A percentile compares a stretch with the other conserved stretches of the same genome.
These are phyloP conservation scores for Alloascoidea africana DNA, from an alignment of 805 yeast species.

Conservation along the genomic window DNA sequence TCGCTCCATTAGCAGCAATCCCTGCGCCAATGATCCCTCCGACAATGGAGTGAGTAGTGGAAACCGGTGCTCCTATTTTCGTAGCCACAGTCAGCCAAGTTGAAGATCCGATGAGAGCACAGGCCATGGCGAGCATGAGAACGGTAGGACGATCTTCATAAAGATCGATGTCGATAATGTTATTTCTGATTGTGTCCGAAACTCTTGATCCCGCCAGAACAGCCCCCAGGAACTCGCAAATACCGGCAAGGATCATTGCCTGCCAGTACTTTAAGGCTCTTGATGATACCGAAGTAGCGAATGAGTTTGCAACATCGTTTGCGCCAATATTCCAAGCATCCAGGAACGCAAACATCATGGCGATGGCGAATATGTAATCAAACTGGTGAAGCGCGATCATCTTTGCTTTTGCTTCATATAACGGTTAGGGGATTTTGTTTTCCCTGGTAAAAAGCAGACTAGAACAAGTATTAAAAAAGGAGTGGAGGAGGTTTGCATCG, in stretches of 20 bases:
- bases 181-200: conserved; percentile 53
- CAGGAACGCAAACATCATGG: conserved; percentile 55
- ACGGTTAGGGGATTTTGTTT: no score
- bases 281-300: conserved; percentile 63
- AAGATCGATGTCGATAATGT: conserved; percentile 36
- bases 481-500: no score
- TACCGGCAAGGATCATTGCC: conserved; percentile 57
- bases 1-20: conserved; percentile 55
- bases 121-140: conserved; percentile 58
- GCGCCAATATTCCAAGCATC: conserved; percentile 78
- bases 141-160: conserved; percentile 47
- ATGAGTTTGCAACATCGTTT: conserved; percentile 74
- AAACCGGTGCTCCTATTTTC: conserved; percentile 56
- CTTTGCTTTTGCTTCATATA: no score
- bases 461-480: no score
- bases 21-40: conserved; percentile 67
- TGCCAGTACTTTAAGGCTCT: conserved; percentile 57
- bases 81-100: conserved; percentile 59
- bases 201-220: conserved; percentile 62
- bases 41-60: conserved; percentile 67
- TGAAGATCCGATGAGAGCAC: conserved; percentile 64
- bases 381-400: conserved; percentile 28
- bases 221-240: conserved; percentile 66
- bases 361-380: conserved; percentile 56
- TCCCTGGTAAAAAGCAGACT: no score